phyloP scores from a whole-genome alignment of 2,329 filamentous ascomycete genomes.

The Aspergillus nomiae region DNA sequence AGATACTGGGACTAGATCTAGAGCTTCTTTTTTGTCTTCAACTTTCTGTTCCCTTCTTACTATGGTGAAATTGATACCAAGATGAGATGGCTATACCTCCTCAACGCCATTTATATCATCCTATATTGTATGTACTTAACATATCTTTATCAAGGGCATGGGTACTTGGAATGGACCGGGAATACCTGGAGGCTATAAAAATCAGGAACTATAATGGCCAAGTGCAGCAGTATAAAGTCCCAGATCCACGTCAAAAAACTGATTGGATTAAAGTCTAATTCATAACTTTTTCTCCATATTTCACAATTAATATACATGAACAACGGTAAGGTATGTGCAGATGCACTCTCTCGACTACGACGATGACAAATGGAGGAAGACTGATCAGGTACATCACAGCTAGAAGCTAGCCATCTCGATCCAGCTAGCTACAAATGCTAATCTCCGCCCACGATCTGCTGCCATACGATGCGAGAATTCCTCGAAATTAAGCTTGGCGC shows the following conservation, averaged over 20 bases:
- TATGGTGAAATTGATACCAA: slow-evolving; percentile 4
- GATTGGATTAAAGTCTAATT: background rate
- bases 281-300: background rate
- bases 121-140: background rate
- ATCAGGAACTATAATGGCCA: background rate
- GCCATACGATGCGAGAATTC: slow-evolving; percentile 81
- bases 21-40: background rate
- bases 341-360: background rate
- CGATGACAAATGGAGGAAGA: background rate
- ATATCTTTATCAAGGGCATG: background rate
- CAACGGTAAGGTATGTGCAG: background rate
- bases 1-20: slow-evolving; percentile 82
- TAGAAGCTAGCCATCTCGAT: slow-evolving; percentile 72
- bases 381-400: background rate
- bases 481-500: slow-evolving; percentile 71
- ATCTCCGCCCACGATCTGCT: slow-evolving; percentile 64
- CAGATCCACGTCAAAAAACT: background rate
- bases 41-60: background rate
- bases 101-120: background rate
- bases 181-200: background rate
- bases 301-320: background rate
- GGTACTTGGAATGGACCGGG: background rate
- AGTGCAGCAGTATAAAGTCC: background rate
- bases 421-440: slow-evolving; percentile 87
- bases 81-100: background rate